These are phyloP conservation scores for Leccinum incarnatum DNA, from an alignment of 768 basidiomycete genomes.

Conservation along the genomic window DNA sequence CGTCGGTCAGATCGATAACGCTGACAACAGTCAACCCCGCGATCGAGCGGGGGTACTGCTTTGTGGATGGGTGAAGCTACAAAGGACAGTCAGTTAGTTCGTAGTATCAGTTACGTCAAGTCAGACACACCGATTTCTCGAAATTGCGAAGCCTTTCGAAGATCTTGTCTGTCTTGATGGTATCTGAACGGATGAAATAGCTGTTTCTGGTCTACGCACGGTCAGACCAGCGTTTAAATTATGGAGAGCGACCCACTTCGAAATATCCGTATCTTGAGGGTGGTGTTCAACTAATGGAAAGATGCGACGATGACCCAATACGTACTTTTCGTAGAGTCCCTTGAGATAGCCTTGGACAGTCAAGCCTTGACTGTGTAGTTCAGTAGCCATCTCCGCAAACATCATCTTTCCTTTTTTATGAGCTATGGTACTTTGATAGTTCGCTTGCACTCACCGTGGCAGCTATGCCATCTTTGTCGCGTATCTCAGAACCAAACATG, in stretches of 20 bases:
- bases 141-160: slow-evolving; percentile 66
- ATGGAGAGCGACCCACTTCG: slow-evolving; percentile 41
- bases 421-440: neutral
- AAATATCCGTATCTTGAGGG: slow-evolving; percentile 70
- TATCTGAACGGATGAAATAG: slow-evolving; percentile 75
- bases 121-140: slow-evolving; percentile 35
- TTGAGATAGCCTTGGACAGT: slow-evolving; percentile 57
- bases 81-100: slow-evolving; percentile 1
- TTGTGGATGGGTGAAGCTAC: slow-evolving; percentile 20
- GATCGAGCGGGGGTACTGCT: slow-evolving; percentile 58
- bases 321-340: slow-evolving; percentile 59
- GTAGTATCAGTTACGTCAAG: neutral
- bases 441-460: slow-evolving; percentile 53
- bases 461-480: slow-evolving; percentile 87
- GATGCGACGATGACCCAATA: neutral
- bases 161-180: slow-evolving; percentile 62
- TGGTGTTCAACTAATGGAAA: slow-evolving; percentile 3
- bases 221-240: slow-evolving; percentile 1
- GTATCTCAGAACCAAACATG: slow-evolving; percentile 77
- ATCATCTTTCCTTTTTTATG: slow-evolving; percentile 41
- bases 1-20: slow-evolving; percentile 69
- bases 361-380: slow-evolving; percentile 48
- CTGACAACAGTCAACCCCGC: slow-evolving; percentile 58
- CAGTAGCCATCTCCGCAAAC: slow-evolving; percentile 66
- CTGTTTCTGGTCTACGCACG: slow-evolving; percentile 69